phyloP scores from a whole-genome alignment of 2,329 filamentous ascomycete species.

The Pyrenophora tritici-repentis region DNA sequence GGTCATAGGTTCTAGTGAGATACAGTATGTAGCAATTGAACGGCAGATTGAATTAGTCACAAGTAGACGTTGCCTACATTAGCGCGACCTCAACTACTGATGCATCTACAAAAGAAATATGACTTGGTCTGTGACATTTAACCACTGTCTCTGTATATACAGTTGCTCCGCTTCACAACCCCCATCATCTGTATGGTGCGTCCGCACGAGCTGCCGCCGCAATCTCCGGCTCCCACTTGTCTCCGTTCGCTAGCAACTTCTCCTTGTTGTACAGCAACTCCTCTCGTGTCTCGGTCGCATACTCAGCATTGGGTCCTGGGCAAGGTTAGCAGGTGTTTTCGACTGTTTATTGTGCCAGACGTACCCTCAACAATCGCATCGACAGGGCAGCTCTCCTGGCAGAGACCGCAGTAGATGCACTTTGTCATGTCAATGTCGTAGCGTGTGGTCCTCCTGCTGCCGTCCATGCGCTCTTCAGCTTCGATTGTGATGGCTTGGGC shows the following conservation, averaged over 20 bases:
- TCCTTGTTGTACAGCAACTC: conserved; percentile 98
- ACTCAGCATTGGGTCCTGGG: conserved; percentile 71
- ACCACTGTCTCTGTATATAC: conserved; percentile 40
- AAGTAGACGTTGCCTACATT: no score
- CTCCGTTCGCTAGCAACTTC: conserved; percentile 78
- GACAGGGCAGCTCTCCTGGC: conserved; percentile 97
- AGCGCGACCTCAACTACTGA: background rate
- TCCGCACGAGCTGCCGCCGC: conserved; percentile 91
- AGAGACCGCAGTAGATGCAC: conserved; percentile 99
- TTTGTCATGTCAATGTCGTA: conserved; percentile 99
- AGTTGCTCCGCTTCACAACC: conserved; percentile 17
- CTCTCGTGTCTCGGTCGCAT: conserved; percentile 80
- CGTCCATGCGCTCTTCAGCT: conserved; percentile 96
- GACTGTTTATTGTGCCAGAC: conserved; percentile 24
- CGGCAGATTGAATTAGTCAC: background rate
- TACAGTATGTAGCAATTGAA: background rate
- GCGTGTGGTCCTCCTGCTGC: conserved; percentile 89
- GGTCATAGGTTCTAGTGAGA: background rate
- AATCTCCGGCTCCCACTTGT: conserved; percentile 91
- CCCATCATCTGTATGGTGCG: conserved; percentile 67
- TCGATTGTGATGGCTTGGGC: conserved; percentile 99
- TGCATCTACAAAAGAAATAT: conserved; percentile 32
- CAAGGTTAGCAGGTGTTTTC: conserved; percentile 17
- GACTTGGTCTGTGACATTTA: conserved; percentile 23
- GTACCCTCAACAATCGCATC: conserved; percentile 84